These are phyloP conservation scores for Aureobasidium sp. DNA, from an alignment of 2,329 filamentous ascomycete genomes.

Conservation along the genomic window DNA sequence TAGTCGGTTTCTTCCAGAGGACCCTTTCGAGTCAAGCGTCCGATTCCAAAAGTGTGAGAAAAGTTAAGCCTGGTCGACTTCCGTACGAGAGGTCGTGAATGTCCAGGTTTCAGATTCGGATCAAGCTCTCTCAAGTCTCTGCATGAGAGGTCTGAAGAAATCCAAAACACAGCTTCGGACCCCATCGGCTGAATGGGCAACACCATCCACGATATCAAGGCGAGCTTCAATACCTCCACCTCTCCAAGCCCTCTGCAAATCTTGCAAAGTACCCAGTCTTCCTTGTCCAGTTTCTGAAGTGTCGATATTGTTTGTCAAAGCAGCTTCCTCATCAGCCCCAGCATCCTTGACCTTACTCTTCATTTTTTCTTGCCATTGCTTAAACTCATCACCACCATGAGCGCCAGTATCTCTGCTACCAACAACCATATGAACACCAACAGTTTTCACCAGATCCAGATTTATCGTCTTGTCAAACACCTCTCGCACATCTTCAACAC, in stretches of 20 bases:
- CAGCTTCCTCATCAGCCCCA: neutral
- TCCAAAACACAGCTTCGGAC: neutral
- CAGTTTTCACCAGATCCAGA: neutral
- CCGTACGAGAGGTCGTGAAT: no score
- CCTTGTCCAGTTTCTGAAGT: neutral
- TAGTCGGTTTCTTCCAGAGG: neutral
- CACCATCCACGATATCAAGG: neutral
- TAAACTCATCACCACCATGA: slow-evolving; percentile 1
- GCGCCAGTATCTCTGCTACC: slow-evolving; percentile 1
- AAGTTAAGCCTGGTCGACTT: no score
- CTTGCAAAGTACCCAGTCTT: neutral
- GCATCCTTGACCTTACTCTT: neutral
- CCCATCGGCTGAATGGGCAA: neutral
- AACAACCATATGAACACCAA: neutral
- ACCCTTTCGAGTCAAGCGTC: no score
- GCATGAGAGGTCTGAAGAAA: neutral
- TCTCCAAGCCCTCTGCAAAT: neutral
- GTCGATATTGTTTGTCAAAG: neutral
- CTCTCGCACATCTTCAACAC: neutral
- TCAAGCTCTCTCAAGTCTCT: neutral
- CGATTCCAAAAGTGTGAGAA: no score
- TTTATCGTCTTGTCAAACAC: neutral
- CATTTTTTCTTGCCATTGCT: neutral
- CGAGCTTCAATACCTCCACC: neutral
- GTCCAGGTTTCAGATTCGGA: no score